Evolutionary conservation across 1,284 basidiomycete genomes (phyloP), one percentile per base, ranked within the genome.

Genomic region (Ganoderma multipileum): DNA sequence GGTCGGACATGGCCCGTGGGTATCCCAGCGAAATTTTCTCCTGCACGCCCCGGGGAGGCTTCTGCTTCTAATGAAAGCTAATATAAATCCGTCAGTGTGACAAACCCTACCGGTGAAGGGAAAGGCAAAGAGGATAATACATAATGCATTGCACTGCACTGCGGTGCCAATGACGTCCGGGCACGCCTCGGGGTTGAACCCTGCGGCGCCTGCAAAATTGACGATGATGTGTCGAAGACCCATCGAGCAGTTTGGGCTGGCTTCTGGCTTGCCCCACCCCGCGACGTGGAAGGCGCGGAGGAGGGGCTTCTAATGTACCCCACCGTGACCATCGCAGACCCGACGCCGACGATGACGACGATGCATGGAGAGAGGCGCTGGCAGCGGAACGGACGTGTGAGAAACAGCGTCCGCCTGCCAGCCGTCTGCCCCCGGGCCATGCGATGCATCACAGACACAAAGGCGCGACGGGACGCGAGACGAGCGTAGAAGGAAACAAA

Each of bases 1-100:
- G 23, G 59, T 18, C 41, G 65, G 65, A 64, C 16, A 41, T 63
- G 55, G 64, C 38, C 60, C 63, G 68, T 66, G 68, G 64, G 63
- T 30, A 63, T 38, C 42, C 64, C 54, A 63, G 58, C 41, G 47
- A 55, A 68, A 68, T 50, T 68, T 68, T 68, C 67, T 26, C 47
- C 30, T 23, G 50, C 50, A 30, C 20, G 41, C 38, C 36, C n/a
- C 14, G 14, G 12, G 38, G 12, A 54, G 36, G 59, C 59, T 66
- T 61, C 59, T 36, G 18, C 39, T 62, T 42, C 60, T 66, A 62
- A 62, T 62, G 65, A 42, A 61, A 58, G 54, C 28, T 42, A 26
- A 44, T 38, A 36, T n/a, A 36, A 55, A 55, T n/a, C 55, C n/a
- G 59, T 30, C 39, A 28, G 39, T 42, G 23, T 36, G 55, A 58